Percentiles rank a stretch among this genome's conserved stretches.
Conservation (phyloP, 2,329 filamentous ascomycete species). For the Fusarium haematococcum region DNA sequence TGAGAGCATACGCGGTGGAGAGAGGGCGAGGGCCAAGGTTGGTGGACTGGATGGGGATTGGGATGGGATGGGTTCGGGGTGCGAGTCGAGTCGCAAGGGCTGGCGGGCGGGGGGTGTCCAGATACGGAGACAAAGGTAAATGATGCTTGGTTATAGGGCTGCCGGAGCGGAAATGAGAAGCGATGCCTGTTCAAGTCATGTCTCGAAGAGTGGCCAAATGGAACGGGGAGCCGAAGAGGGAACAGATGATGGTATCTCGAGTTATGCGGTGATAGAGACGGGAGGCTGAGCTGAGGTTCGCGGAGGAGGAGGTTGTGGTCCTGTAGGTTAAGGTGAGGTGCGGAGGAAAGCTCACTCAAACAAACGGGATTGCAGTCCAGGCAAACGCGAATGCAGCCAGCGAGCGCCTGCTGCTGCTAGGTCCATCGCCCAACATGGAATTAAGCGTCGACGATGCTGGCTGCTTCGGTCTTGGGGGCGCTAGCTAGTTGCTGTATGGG, state of each 20-base stretch:
- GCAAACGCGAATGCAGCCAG: slow-evolving; percentile 9
- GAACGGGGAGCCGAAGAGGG: slow-evolving; percentile 4
- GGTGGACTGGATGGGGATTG: neutral
- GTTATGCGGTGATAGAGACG: slow-evolving; percentile 12
- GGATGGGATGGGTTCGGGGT: slow-evolving; percentile 10
- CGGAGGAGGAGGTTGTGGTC: neutral
- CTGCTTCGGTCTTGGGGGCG: slow-evolving; percentile 35
- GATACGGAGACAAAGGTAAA: slow-evolving; percentile 8
- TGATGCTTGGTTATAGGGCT: slow-evolving; percentile 6
- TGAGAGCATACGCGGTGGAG: slow-evolving; percentile 36
- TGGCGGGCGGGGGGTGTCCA: slow-evolving; percentile 23
- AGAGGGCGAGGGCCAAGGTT: slow-evolving; percentile 9
- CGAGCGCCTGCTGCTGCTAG: slow-evolving; percentile 22
- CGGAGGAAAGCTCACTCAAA: neutral
- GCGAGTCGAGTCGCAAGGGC: slow-evolving; percentile 20
- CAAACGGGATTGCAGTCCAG: neutral
- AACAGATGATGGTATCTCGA: slow-evolving; percentile 29
- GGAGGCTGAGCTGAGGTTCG: neutral
- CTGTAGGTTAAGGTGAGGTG: neutral
- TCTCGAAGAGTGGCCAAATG: slow-evolving; percentile 29
- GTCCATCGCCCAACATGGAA: slow-evolving; percentile 28
- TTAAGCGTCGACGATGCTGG: slow-evolving; percentile 34
- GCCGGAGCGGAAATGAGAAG: slow-evolving; percentile 11
- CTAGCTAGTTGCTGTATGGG: neutral
- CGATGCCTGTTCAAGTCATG: slow-evolving; percentile 48